These are phyloP conservation scores for Aspergillus sp. DNA, from an alignment of 2,329 filamentous ascomycete species.

Conservation along the genomic window DNA sequence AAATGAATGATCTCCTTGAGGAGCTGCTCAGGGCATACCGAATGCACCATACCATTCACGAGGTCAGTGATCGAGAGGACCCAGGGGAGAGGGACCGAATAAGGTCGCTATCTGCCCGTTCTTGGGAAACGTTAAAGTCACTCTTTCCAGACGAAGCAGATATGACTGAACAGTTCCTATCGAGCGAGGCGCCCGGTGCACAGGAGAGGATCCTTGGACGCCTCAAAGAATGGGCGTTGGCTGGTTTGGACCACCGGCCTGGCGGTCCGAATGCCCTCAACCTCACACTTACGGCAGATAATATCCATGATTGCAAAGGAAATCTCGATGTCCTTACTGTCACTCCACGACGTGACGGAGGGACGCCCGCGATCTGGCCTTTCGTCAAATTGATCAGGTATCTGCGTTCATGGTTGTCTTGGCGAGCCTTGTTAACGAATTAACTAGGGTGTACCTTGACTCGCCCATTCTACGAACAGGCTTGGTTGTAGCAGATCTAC, in stretches of 20 bases:
- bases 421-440: not conserved
- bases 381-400: constrained; percentile 30
- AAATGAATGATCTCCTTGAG: constrained; percentile 13
- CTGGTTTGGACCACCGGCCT: constrained; percentile 14
- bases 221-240: constrained; percentile 19
- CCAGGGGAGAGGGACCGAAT: constrained; percentile 17
- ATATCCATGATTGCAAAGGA: constrained; percentile 20
- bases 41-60: constrained; percentile 3
- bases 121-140: constrained; percentile 23
- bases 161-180: constrained; percentile 21
- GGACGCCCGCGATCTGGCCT: constrained; percentile 24
- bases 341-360: not conserved
- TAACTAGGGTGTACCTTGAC: constrained; percentile 25
- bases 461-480: constrained; percentile 26
- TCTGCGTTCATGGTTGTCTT: not conserved
- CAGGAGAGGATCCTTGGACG: constrained; percentile 9
- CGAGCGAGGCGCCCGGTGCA: constrained; percentile 8
- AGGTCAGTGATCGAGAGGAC: constrained; percentile 8
- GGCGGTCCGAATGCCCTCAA: constrained; percentile 17
- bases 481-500: constrained; percentile 28
- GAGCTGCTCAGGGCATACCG: constrained; percentile 8
- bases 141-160: constrained; percentile 21
- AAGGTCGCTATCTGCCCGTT: constrained; percentile 10
- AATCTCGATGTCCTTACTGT: constrained; percentile 24
- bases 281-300: constrained; percentile 2